A percentile compares a stretch with the other conserved stretches of the same genome.
Evolutionary conservation across 2,329 filamentous ascomycete species (phyloP).

Genomic region (Microcera coccophila): DNA sequence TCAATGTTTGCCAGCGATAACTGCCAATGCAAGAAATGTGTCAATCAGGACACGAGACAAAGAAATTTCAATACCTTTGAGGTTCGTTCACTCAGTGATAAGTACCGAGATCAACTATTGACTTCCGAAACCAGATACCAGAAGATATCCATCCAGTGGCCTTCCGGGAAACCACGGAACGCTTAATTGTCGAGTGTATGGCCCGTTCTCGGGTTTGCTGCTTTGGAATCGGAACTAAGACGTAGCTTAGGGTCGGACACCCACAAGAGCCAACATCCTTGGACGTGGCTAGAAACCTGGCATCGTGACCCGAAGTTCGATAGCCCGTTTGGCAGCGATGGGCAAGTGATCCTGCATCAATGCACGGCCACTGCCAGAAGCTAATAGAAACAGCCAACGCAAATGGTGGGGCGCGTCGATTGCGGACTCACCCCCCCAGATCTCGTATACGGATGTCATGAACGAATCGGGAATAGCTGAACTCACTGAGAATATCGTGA

Average conservation of each 20-base stretch:
- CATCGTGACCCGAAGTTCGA: conserved; percentile 13
- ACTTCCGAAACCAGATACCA: conserved; percentile 27
- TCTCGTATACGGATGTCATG: conserved; percentile 61
- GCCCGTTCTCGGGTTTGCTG: background rate
- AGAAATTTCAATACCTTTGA: conserved; percentile 41
- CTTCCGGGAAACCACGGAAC: conserved; percentile 25
- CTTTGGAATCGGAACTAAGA: conserved; percentile 3
- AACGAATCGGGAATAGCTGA: conserved; percentile 51
- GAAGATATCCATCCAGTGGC: conserved; percentile 28
- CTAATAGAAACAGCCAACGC: conserved; percentile 4
- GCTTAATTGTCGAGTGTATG: conserved; percentile 36
- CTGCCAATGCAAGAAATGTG: conserved; percentile 40
- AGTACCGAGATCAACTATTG: background rate
- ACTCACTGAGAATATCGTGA: conserved; percentile 63
- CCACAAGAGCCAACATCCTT: conserved; percentile 65
- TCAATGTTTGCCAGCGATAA: conserved; percentile 35
- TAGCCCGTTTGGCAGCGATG: conserved; percentile 18
- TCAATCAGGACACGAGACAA: conserved; percentile 42
- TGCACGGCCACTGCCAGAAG: background rate
- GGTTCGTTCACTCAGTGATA: conserved; percentile 21
- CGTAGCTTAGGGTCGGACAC: conserved; percentile 59
- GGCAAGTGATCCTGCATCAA: conserved; percentile 13
- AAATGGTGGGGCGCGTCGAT: conserved; percentile 30
- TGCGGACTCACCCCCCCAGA: conserved; percentile 49
- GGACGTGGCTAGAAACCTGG: conserved; percentile 35